phyloP scores from a whole-genome alignment of 192 early-diverging fungal genomes.

The Backusella mclennaniae region DNA sequence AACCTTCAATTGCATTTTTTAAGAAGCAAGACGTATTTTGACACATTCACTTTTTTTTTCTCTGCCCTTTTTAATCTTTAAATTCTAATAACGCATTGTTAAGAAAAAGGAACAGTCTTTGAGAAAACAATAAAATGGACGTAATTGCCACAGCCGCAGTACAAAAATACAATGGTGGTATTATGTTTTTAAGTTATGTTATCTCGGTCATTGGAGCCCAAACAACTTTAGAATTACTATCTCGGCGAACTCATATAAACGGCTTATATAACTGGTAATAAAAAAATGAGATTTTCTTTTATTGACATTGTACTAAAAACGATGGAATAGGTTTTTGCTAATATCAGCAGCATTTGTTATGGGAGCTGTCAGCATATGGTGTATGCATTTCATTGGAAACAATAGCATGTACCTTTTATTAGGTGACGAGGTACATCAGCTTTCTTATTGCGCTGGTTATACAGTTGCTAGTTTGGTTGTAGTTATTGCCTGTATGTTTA shows the following conservation, averaged over 20 bases:
- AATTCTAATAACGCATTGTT: not conserved
- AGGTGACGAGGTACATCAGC: slow-evolving; percentile 10
- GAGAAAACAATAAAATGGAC: not conserved
- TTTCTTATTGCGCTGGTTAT: slow-evolving; percentile 31
- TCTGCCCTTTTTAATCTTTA: not conserved
- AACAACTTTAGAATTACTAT: slow-evolving; percentile 41
- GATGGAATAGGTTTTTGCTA: slow-evolving; percentile 29
- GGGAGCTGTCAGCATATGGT: slow-evolving; percentile 44
- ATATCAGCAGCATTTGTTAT: slow-evolving; percentile 35
- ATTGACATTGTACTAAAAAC: not conserved
- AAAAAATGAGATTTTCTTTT: not conserved
- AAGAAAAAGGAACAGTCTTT: not conserved
- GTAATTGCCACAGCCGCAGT: not conserved
- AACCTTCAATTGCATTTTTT: not conserved
- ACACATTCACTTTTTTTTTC: not conserved
- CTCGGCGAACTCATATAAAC: slow-evolving; percentile 32
- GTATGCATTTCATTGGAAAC: slow-evolving; percentile 46
- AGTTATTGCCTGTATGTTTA: slow-evolving; percentile 28
- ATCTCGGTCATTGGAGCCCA: slow-evolving; percentile 37
- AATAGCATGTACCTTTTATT: slow-evolving; percentile 27
- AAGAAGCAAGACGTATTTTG: not conserved
- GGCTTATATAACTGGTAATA: slow-evolving; percentile 34
- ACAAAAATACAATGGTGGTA: slow-evolving; percentile 27
- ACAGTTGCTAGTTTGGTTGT: slow-evolving; percentile 35
- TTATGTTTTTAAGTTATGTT: slow-evolving; percentile 33